Evolutionary conservation across 257 asterid genomes (phyloP).

Genomic region (Scutellaria baicalensis): DNA sequence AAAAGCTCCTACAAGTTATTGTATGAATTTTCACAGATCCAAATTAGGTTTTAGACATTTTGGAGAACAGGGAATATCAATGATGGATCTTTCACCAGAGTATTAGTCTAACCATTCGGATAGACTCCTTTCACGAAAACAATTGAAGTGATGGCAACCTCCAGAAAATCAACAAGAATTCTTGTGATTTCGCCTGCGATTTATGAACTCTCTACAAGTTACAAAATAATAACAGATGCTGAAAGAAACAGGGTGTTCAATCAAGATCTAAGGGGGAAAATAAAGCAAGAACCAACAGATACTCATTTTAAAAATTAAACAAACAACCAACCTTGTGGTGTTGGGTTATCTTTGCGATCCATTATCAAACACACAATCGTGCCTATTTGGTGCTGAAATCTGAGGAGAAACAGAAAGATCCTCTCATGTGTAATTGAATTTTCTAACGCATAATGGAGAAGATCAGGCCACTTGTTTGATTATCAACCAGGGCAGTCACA

Average conservation of each 20-base stretch:
- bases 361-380: not conserved
- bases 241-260: not conserved
- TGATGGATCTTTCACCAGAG: not conserved
- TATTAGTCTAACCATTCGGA: constrained; percentile 48
- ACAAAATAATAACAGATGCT: not conserved
- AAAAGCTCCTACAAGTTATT: constrained; percentile 51
- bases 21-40: not conserved
- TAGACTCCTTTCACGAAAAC: constrained; percentile 80
- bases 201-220: not conserved
- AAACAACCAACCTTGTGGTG: constrained; percentile 41
- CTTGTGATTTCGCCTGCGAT: constrained; percentile 57
- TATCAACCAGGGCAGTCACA: not conserved
- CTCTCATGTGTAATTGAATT: not conserved
- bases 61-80: not conserved
- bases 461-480: not conserved
- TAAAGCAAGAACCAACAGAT: not conserved
- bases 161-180: constrained; percentile 69
- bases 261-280: not conserved
- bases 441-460: not conserved
- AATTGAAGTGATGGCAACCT: constrained; percentile 77
- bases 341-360: constrained; percentile 48
- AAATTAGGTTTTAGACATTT: not conserved
- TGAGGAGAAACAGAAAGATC: not conserved
- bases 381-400: not conserved
- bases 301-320: not conserved